phyloP scores from a whole-genome alignment of 1,284 basidiomycete species.

The Chondrostereum purpureum region DNA sequence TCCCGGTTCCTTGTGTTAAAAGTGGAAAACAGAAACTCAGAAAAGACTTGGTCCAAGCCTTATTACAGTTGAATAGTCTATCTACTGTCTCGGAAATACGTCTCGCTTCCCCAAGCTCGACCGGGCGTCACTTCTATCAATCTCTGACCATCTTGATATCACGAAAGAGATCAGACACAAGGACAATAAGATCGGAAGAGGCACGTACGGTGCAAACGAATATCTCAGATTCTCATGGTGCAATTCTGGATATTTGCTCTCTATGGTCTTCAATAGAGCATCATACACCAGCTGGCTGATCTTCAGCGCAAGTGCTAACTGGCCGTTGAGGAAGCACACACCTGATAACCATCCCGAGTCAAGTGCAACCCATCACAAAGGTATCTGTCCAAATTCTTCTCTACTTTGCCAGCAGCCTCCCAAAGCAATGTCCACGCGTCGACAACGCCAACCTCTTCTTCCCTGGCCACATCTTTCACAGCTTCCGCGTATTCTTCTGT shows the following conservation, averaged over 20 bases:
- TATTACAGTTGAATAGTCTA: not conserved
- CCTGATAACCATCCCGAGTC: conserved; percentile 64
- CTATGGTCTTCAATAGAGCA: conserved; percentile 52
- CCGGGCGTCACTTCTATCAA: conserved; percentile 28
- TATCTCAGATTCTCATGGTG: conserved; percentile 50
- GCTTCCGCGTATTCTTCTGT: conserved; percentile 68
- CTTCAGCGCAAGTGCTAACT: conserved; percentile 5
- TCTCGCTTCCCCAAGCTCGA: conserved; percentile 23
- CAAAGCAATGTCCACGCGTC: conserved; percentile 69
- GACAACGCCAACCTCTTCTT: conserved; percentile 50
- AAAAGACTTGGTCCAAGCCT: too few species aligned
- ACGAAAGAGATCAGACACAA: conserved; percentile 11
- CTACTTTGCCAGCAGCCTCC: conserved; percentile 55
- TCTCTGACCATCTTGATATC: conserved; percentile 32
- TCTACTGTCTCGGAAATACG: conserved; percentile 2
- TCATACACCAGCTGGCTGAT: conserved; percentile 68
- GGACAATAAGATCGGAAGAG: conserved; percentile 10
- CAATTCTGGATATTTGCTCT: conserved; percentile 58
- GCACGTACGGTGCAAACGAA: conserved; percentile 47
- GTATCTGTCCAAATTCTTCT: conserved; percentile 42
- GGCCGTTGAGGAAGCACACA: conserved; percentile 25
- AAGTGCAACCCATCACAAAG: conserved; percentile 75
- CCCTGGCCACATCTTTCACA: conserved; percentile 52
- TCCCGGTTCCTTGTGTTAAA: too few species aligned
- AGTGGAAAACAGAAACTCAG: too few species aligned